Evolutionary conservation across 805 yeast genomes (phyloP).

Genomic region (Starmerella vitae): DNA sequence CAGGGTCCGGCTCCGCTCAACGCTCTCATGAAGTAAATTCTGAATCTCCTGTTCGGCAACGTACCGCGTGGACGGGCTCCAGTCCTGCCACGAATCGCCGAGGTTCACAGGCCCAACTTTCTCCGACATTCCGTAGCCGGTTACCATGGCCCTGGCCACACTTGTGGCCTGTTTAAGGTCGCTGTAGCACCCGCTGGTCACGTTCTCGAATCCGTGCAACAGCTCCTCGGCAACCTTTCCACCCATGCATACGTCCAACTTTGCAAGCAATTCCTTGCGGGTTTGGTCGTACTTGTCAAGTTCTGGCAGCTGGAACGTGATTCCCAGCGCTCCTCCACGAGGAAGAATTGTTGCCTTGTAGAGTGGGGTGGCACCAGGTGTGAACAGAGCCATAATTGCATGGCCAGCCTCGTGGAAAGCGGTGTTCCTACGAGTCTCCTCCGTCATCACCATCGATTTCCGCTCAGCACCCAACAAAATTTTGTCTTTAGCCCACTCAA

Average conservation of each 20-base stretch:
- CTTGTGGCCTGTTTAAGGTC: conserved; percentile 82
- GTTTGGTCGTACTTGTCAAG: conserved; percentile 96
- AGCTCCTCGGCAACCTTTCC: conserved; percentile 95
- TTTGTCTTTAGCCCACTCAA: conserved; percentile 99
- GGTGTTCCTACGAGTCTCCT: conserved; percentile 82
- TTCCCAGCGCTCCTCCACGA: conserved; percentile 91
- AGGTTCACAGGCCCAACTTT: conserved; percentile 83
- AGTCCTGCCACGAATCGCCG: conserved; percentile 82
- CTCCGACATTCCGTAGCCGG: conserved; percentile 91
- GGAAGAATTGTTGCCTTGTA: conserved; percentile 96
- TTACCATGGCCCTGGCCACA: conserved; percentile 93
- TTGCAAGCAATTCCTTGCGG: conserved; percentile 73
- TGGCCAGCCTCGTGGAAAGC: conserved; percentile 99
- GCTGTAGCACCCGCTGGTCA: conserved; percentile 89
- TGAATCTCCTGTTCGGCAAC: conserved; percentile 89
- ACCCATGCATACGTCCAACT: conserved; percentile 97
- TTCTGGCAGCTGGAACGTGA: conserved; percentile 94
- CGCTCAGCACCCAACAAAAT: conserved; percentile 97
- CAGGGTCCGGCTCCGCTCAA: conserved; percentile 60
- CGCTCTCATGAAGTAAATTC: conserved; percentile 57
- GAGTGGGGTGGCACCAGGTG: conserved; percentile 86
- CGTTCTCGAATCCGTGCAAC: conserved; percentile 79
- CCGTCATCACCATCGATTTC: conserved; percentile 94
- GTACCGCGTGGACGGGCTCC: conserved; percentile 83
- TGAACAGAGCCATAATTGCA: conserved; percentile 92